A percentile compares a stretch with the other conserved stretches of the same genome.
These are phyloP conservation scores for Akanthomyces dipterigenus DNA, from an alignment of 2,329 filamentous ascomycete genomes.

Conservation along the genomic window DNA sequence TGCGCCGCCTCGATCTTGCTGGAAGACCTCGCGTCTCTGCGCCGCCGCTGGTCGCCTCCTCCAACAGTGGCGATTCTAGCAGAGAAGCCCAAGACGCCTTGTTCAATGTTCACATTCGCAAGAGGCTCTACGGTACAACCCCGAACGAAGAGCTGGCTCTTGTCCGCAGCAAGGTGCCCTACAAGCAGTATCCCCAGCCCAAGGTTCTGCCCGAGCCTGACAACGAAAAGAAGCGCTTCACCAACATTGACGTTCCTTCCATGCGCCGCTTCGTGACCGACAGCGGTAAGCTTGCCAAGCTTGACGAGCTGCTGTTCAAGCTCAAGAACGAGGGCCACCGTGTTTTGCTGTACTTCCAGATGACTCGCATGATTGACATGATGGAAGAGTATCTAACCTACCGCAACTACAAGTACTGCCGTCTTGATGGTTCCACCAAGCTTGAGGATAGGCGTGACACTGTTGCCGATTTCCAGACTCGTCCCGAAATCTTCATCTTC, in stretches of 20 bases:
- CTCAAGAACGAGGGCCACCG: conserved; percentile 91
- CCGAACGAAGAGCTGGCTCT: conserved; percentile 64
- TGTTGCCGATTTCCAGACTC: conserved; percentile 91
- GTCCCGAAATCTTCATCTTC: conserved; percentile 95
- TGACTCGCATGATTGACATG: conserved; percentile 98
- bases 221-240: conserved; percentile 77
- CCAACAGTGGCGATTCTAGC: conserved; percentile 57
- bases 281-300: conserved; percentile 87
- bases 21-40: conserved; percentile 73
- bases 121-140: conserved; percentile 63
- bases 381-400: conserved; percentile 99
- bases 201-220: conserved; percentile 70
- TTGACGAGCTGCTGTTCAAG: conserved; percentile 79
- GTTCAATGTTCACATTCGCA: conserved; percentile 73
- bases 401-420: conserved; percentile 97
- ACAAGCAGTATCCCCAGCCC: conserved; percentile 54
- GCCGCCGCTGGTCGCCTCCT: conserved; percentile 76
- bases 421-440: conserved; percentile 93
- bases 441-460: conserved; percentile 95
- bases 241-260: conserved; percentile 84
- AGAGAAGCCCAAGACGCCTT: conserved; percentile 65
- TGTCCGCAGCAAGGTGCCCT: conserved; percentile 64
- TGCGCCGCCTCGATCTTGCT: conserved; percentile 74
- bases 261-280: conserved; percentile 98
- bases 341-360: conserved; percentile 98